Conservation (phyloP, 2,329 filamentous ascomycete genomes). For the Botryosphaeria dothidea region DNA sequence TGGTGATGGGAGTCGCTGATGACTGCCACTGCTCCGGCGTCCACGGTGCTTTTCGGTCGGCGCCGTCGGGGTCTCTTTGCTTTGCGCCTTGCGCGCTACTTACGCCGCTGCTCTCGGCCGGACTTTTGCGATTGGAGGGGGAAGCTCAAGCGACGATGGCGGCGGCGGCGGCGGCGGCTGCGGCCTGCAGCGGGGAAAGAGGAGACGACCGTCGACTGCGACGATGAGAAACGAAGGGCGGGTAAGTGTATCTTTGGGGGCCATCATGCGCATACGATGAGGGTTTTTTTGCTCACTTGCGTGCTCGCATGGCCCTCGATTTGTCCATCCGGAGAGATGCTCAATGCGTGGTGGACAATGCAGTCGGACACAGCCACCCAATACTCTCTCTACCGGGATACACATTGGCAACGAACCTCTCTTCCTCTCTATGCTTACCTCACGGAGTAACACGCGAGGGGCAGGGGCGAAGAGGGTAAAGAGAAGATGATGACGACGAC, state of each 20-base stretch:
- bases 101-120: neutral
- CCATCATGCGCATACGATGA: neutral
- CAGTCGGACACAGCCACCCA: neutral
- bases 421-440: neutral
- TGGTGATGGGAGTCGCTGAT: neutral
- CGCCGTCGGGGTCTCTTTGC: neutral
- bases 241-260: neutral
- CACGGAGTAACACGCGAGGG: neutral
- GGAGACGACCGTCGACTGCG: neutral
- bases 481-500: slow-evolving; percentile 10
- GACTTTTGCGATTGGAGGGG: too few species aligned
- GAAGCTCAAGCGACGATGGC: neutral
- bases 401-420: neutral
- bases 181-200: slow-evolving; percentile 3
- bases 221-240: neutral
- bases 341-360: neutral
- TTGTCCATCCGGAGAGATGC: neutral
- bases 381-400: neutral
- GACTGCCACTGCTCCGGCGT: neutral
- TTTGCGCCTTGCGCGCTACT: slow-evolving; percentile 6
- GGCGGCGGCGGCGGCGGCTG: neutral
- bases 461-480: neutral
- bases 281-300: neutral
- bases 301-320: neutral
- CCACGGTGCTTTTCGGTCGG: neutral